Evolutionary conservation across 2,329 filamentous ascomycete genomes (phyloP).

Genomic region (Trichoderma koningii): DNA sequence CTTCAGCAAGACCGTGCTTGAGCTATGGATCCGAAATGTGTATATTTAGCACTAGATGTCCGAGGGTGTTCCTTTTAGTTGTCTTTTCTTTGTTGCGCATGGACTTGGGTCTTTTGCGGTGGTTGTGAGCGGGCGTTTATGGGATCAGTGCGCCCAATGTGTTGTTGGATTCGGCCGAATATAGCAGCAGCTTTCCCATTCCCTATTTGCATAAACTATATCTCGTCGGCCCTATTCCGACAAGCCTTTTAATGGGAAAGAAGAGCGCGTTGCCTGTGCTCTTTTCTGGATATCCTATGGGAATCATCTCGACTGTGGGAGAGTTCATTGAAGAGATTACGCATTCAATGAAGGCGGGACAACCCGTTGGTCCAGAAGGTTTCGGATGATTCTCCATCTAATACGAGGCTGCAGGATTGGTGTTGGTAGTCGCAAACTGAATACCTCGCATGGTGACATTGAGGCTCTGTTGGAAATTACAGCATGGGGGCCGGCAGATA

Average conservation of each 20-base stretch:
- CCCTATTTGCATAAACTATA: neutral
- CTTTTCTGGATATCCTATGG: no score
- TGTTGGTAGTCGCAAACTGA: neutral
- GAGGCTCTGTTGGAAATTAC: neutral
- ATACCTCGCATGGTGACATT: neutral
- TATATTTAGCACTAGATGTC: slow-evolving; percentile 5
- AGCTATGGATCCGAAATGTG: neutral
- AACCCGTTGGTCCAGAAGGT: neutral
- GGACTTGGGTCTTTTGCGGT: neutral
- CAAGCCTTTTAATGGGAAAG: neutral
- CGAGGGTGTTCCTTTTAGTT: neutral
- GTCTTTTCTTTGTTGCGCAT: neutral
- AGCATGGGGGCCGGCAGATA: neutral
- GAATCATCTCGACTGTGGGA: neutral
- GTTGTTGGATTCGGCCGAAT: neutral
- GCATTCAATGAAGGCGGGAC: neutral
- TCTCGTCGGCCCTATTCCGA: neutral
- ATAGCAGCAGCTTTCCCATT: neutral
- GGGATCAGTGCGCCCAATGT: neutral
- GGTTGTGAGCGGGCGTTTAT: neutral
- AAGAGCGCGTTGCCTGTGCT: neutral
- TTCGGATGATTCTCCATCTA: neutral
- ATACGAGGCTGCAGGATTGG: neutral
- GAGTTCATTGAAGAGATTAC: neutral
- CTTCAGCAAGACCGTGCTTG: neutral